A percentile compares a stretch with the other conserved stretches of the same genome.
phyloP scores from a whole-genome alignment of 176 grass and related monocot species.

The Oryza longistaminata region DNA sequence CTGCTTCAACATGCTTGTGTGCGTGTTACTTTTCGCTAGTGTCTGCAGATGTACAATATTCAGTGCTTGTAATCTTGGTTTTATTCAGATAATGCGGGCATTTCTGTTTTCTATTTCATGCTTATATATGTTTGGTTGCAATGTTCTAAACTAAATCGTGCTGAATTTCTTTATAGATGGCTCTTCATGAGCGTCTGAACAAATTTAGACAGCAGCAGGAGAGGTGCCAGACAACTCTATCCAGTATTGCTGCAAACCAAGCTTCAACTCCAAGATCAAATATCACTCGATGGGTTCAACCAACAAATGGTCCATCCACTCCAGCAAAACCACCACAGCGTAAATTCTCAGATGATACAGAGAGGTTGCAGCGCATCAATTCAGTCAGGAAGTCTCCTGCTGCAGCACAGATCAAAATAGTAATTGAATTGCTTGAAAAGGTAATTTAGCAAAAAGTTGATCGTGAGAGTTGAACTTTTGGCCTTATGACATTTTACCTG shows the following conservation, averaged over 20 bases:
- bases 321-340: slow-evolving; percentile 41
- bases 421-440: slow-evolving; percentile 70
- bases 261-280: slow-evolving; percentile 36
- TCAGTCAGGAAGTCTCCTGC: slow-evolving; percentile 67
- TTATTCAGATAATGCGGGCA: not conserved
- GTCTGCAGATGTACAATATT: not conserved
- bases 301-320: slow-evolving; percentile 30
- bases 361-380: slow-evolving; percentile 75
- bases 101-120: not conserved
- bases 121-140: not conserved
- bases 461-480: not conserved
- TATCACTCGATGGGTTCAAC: slow-evolving; percentile 32
- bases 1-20: not conserved
- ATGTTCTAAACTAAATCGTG: not conserved
- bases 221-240: slow-evolving; percentile 71
- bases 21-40: not conserved
- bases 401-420: slow-evolving; percentile 71
- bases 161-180: slow-evolving; percentile 39
- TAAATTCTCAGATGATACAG: slow-evolving; percentile 84
- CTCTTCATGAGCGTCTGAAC: slow-evolving; percentile 61
- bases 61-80: not conserved
- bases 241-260: slow-evolving; percentile 50
- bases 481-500: not conserved
- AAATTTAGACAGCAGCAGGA: slow-evolving; percentile 81
- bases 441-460: slow-evolving; percentile 36